Base-by-base conservation (phyloP, 345 rosid species). In the Raphanus raphanistrum region DNA sequence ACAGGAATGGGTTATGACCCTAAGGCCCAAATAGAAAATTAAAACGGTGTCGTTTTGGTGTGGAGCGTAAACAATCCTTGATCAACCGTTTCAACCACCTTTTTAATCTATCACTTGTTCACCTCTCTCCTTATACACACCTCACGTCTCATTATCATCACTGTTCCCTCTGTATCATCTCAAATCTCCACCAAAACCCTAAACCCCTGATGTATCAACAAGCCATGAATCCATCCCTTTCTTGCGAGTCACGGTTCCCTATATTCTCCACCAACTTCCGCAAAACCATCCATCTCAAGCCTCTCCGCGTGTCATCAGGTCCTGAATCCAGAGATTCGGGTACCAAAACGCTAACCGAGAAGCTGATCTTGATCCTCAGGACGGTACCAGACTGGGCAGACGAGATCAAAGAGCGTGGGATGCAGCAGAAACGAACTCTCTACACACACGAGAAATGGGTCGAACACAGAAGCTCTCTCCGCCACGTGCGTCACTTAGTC, bases 351-450 rank as follows among this genome's bases (percentile, higher is more conserved):
- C 48, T 77, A 32, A 17, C 79, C 52, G 72, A 78, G 1, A 29
- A 64, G 0, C 68, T 71, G 0, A 72, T 78, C 27, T 68, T 60
- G 0, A 63, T 94, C 73, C 87, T 94, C 76, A 84, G 82, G 1
- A 84, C 75, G 4, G 85, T 94, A 8, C 97, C 97, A 0, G 94
- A 94, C 63, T 94, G 98, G 97, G 90, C 98, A 0, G 98, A 94
- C 82, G 48, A 76, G 62, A 72, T 89, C 6, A 81, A 94, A 70
- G 98, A 94, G 89, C 90, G 92, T 4, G 96, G 98, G 45, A 88
- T 91, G 94, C 89, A 55, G 58, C 87, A 80, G 68, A 88, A 82
- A 7, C 90, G 98, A 11, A 55, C 89, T 45, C 87, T 94, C 6
- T 94, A 94, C 81, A 85, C 78, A 41, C 97, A 92, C 78, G 85